Percentiles rank a stretch among this genome's conserved stretches.
Evolutionary conservation across 805 yeast genomes (phyloP).

Genomic region (Yarrowia sp.): DNA sequence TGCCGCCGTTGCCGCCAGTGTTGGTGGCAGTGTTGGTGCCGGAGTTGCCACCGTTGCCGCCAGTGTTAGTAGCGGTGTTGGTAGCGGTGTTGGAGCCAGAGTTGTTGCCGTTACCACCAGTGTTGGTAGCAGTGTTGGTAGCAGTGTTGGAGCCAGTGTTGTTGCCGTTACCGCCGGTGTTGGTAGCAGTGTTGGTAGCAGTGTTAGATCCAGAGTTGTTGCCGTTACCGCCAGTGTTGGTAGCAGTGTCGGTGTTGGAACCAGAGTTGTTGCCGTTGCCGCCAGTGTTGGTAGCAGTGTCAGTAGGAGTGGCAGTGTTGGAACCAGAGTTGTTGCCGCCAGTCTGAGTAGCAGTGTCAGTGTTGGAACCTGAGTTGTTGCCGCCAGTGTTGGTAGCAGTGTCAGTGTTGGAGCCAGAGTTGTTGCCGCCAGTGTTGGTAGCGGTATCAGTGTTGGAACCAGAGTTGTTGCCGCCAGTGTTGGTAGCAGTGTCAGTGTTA

Average conservation of each 20-base stretch:
- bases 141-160: background rate
- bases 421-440: background rate
- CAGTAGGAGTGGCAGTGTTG: background rate
- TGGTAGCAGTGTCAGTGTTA: background rate
- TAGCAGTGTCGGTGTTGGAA: background rate
- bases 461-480: background rate
- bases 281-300: background rate
- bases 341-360: background rate
- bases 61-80: background rate
- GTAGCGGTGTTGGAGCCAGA: background rate
- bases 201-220: background rate
- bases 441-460: background rate
- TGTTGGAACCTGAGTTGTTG: background rate
- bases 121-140: background rate
- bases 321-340: background rate
- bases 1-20: slow-evolving; percentile 1
- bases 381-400: background rate
- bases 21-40: background rate
- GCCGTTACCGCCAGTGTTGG: background rate
- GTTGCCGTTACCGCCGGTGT: background rate
- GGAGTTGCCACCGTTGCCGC: background rate
- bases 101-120: background rate
- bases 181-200: background rate
- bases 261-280: background rate
- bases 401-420: background rate